These are phyloP conservation scores for Carex cristatella DNA, from an alignment of 176 grass and related monocot genomes.

Conservation along the genomic window DNA sequence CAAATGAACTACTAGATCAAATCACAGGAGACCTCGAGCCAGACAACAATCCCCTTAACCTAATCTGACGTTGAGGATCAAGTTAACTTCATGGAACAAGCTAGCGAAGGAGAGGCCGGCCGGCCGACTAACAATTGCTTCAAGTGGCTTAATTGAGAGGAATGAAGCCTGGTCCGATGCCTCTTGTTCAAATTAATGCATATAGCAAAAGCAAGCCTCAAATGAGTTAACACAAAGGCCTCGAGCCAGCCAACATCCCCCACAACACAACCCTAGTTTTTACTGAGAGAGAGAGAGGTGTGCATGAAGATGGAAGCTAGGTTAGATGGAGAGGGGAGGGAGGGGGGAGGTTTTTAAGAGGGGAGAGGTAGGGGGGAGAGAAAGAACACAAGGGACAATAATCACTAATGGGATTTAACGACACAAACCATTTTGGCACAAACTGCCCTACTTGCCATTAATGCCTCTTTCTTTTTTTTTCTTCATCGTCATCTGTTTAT, in stretches of 20 bases:
- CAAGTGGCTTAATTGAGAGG: slow-evolving; percentile 56
- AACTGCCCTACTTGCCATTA: slow-evolving; percentile 35
- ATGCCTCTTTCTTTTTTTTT: slow-evolving; percentile 5
- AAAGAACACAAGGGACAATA: not conserved
- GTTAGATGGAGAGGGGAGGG: slow-evolving; percentile 4
- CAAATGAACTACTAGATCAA: not conserved
- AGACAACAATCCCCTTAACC: slow-evolving; percentile 89
- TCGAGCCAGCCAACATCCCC: slow-evolving; percentile 99
- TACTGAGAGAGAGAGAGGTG: not conserved
- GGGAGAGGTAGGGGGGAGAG: not conserved
- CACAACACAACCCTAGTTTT: slow-evolving; percentile 45
- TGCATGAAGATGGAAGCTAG: not conserved
- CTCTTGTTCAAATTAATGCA: slow-evolving; percentile 14
- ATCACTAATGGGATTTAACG: slow-evolving; percentile 68
- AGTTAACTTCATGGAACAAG: not conserved
- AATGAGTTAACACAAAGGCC: slow-evolving; percentile 21
- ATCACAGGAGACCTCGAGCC: slow-evolving; percentile 52
- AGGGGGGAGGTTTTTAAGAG: slow-evolving; percentile 31
- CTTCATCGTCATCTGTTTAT: slow-evolving; percentile 9
- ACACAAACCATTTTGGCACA: slow-evolving; percentile 54
- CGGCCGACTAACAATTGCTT: slow-evolving; percentile 8
- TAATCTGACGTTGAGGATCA: slow-evolving; percentile 1
- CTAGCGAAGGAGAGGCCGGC: not conserved
- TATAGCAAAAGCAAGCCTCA: not conserved
- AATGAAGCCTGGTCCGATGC: slow-evolving; percentile 99